These are phyloP conservation scores for Scytalidium lignicola DNA, from an alignment of 2,329 filamentous ascomycete genomes.

Conservation along the genomic window DNA sequence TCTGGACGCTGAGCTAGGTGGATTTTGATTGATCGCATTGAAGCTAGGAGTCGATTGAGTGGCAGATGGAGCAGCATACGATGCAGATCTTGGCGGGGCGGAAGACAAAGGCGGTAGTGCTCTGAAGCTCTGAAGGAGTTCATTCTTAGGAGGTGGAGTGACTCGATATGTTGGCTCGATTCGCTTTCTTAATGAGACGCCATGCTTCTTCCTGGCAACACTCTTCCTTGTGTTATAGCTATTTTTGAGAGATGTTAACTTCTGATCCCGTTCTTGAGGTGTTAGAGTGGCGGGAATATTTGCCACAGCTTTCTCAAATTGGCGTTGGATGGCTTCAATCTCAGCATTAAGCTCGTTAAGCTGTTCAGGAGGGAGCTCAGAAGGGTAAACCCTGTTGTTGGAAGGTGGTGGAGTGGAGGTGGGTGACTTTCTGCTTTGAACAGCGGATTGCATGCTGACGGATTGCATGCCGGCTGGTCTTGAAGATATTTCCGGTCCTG, in stretches of 20 bases:
- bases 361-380: slow-evolving; percentile 15
- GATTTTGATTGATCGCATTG: background rate
- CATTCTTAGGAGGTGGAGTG: background rate
- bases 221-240: slow-evolving; percentile 21
- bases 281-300: slow-evolving; percentile 7
- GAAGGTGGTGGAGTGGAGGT: background rate
- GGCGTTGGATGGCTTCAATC: slow-evolving; percentile 13
- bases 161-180: background rate
- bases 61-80: background rate
- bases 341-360: slow-evolving; percentile 14
- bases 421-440: background rate
- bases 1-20: background rate
- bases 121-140: background rate
- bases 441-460: slow-evolving; percentile 1
- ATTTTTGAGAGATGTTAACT: slow-evolving; percentile 19
- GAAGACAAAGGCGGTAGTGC: background rate
- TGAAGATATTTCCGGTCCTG: background rate
- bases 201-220: slow-evolving; percentile 20
- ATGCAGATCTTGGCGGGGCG: background rate
- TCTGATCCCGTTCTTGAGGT: slow-evolving; percentile 5
- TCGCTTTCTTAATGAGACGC: slow-evolving; percentile 22
- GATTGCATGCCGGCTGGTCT: slow-evolving; percentile 1
- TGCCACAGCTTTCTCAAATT: slow-evolving; percentile 7
- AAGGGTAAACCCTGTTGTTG: slow-evolving; percentile 15
- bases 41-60: background rate